Base-by-base conservation (phyloP, 768 basidiomycete genomes). In the Rhodotorula taiwanensis region DNA sequence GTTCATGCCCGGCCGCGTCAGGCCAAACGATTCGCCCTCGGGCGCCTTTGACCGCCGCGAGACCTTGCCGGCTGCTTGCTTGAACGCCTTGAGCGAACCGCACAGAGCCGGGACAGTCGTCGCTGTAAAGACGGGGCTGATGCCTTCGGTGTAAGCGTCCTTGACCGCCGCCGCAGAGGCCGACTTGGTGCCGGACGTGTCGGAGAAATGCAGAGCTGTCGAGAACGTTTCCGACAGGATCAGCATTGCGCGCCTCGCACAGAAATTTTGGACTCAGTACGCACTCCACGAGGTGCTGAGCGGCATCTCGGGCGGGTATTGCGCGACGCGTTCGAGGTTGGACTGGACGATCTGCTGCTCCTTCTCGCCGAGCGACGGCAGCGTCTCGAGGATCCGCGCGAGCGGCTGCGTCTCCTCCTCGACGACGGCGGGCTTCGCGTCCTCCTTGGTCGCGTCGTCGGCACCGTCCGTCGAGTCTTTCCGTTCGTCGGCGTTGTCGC, bases 1-100 rank as follows among this genome's bases (percentile, higher is more conserved):
- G 67, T 69, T 69, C 59, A 57, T 55, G 5, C 67, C 63, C 16
- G 62, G 51, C 2, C 67, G 47, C 42, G 30, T 47, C 23, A 64
- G 47, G 16, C 67, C 62, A 23, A 61, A 28, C 13, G 28, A 21
- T n/a, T 69, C 67, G 21, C 58, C 51, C 28, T 67, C 62, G 31
- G 28, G 43, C 14, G 62, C 51, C 55, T 48, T 56, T 23, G 56
- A 43, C 10, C 52, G 52, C 51, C 18, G 21, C 33, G 33, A 39
- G 59, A 58, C 64, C 25, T 41, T 30, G 31, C 58, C 30, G 25
- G 53, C 59, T 6, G 62, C 58, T n/a, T 52, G 57, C 58, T 69
- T 69, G 63, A 61, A 64, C 36, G 67, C 67, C 60, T 69, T 64
- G 55, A 64, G 45, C 23, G 30, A 20, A 16, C 67, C 67, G 49